Percentiles rank a stretch among this genome's conserved stretches.
These are phyloP conservation scores for Calonectria naviculata DNA, from an alignment of 2,329 filamentous ascomycete species.

Conservation along the genomic window DNA sequence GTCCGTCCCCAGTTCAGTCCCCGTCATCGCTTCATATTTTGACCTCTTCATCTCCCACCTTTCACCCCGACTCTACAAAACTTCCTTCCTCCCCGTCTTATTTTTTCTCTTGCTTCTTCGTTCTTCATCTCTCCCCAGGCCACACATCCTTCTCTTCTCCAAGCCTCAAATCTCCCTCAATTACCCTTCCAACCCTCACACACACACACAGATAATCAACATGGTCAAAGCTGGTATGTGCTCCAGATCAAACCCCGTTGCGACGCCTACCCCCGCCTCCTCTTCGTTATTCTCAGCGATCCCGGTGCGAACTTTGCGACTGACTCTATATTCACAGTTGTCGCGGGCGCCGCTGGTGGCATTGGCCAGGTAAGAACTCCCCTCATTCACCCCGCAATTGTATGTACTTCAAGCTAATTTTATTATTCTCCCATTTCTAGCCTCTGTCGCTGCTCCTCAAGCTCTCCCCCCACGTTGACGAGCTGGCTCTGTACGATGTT, in stretches of 20 bases:
- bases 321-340: slow-evolving; percentile 59
- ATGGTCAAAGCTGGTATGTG: slow-evolving; percentile 73
- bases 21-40: slow-evolving; percentile 27
- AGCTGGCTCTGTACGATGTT: slow-evolving; percentile 98
- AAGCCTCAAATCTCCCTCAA: slow-evolving; percentile 9
- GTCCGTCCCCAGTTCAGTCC: slow-evolving; percentile 8
- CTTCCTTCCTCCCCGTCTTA: slow-evolving; percentile 13
- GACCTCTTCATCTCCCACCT: slow-evolving; percentile 35
- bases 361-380: slow-evolving; percentile 86
- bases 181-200: slow-evolving; percentile 10
- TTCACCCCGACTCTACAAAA: slow-evolving; percentile 31
- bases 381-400: slow-evolving; percentile 3
- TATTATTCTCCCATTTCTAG: slow-evolving; percentile 56
- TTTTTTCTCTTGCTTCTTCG: slow-evolving; percentile 2
- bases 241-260: slow-evolving; percentile 11
- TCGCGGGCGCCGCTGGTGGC: slow-evolving; percentile 97
- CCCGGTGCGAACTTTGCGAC: neutral
- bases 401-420: slow-evolving; percentile 31
- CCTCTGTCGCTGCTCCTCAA: slow-evolving; percentile 97
- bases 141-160: slow-evolving; percentile 3
- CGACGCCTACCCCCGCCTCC: slow-evolving; percentile 39
- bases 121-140: slow-evolving; percentile 8
- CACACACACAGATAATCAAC: slow-evolving; percentile 38
- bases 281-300: slow-evolving; percentile 7
- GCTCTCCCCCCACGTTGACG: slow-evolving; percentile 85